Evolutionary conservation across 345 rosid genomes (phyloP), one percentile per base, ranked within the genome.

Genomic region (Lenwebbia sp.): DNA sequence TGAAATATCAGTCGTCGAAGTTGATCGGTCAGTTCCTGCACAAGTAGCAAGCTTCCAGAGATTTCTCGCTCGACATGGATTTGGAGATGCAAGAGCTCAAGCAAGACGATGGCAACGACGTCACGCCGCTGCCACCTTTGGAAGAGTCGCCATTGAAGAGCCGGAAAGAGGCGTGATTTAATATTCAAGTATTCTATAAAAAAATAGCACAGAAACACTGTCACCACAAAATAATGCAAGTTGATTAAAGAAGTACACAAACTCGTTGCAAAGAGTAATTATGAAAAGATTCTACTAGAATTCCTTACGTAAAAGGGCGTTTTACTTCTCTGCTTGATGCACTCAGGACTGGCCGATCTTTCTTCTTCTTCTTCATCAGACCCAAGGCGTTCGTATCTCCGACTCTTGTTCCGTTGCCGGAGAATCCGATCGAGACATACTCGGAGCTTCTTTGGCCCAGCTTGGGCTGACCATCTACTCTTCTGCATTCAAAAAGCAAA

Each of bases 311-410:
- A 37, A 15, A 76, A 76, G 82, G 86, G 65, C 49, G 21, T 76
- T 85, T 44, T 83, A 54, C 85, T 78, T 23, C 83, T 10, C 21
- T n/a, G 21, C n/a, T 65, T 10, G 81, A 50, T 25, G 17, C 9
- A 17, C 41, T 83, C 53, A 21, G 82, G 84, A 86, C 30, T n/a
- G 57, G 57, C 83, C 21, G 54, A 84, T 83, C 82, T 70, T 9
- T 50, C 53, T 57, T 50, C 83, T 13, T 50, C 83, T 17, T 49
- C 25, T 54, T 84, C 44, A n/a, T 88, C 91, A 3, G 89, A 60
- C n/a, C 3, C 76, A 11, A 91, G 26, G 25, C 85, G 89, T 85
- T 90, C 86, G 10, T 92, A 87, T 56, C 62, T 84, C 87, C 84
- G 74, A 17, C 30, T 58, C 83, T 78, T 54, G 85, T 65, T 82